phyloP scores from a whole-genome alignment of 1,139 yeast species.

The Yamadazyma sp. region DNA sequence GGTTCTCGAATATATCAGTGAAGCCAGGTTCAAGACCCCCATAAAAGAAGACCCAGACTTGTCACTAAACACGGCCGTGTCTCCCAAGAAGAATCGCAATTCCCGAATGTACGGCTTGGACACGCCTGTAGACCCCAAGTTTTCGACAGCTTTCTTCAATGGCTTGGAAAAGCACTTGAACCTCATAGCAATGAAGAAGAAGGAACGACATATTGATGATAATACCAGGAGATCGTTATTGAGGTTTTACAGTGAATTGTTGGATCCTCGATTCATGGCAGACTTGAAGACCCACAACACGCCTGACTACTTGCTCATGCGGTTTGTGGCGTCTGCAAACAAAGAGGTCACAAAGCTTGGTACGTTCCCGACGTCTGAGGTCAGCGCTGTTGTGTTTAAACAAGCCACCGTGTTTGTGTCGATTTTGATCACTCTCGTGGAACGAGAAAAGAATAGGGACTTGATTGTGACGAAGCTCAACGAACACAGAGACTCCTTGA shows the following conservation, averaged over 20 bases:
- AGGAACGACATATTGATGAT: constrained; percentile 37
- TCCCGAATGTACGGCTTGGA: constrained; percentile 17
- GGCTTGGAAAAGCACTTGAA: constrained; percentile 51
- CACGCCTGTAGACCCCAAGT: constrained; percentile 16
- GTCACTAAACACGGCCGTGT: constrained; percentile 7
- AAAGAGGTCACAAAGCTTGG: constrained; percentile 60
- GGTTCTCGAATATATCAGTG: constrained; percentile 56
- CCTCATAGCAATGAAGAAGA: constrained; percentile 53
- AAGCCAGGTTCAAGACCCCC: constrained; percentile 55
- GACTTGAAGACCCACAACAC: constrained; percentile 43
- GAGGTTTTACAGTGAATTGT: constrained; percentile 60
- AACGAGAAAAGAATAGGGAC: constrained; percentile 43
- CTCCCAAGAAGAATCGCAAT: constrained; percentile 12
- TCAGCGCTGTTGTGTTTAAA: constrained; percentile 47
- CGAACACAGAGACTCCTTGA: constrained; percentile 42
- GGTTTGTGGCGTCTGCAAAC: constrained; percentile 64
- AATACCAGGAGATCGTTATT: constrained; percentile 47
- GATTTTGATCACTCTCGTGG: constrained; percentile 50
- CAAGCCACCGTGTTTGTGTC: constrained; percentile 62
- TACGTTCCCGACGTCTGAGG: constrained; percentile 36
- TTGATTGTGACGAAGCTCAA: constrained; percentile 42
- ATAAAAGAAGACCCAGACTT: constrained; percentile 16
- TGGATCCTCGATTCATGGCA: constrained; percentile 47
- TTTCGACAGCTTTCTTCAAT: constrained; percentile 51
- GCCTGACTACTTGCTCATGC: constrained; percentile 65